Conservation (phyloP, 805 yeast genomes). For the Yarrowia hollandica region DNA sequence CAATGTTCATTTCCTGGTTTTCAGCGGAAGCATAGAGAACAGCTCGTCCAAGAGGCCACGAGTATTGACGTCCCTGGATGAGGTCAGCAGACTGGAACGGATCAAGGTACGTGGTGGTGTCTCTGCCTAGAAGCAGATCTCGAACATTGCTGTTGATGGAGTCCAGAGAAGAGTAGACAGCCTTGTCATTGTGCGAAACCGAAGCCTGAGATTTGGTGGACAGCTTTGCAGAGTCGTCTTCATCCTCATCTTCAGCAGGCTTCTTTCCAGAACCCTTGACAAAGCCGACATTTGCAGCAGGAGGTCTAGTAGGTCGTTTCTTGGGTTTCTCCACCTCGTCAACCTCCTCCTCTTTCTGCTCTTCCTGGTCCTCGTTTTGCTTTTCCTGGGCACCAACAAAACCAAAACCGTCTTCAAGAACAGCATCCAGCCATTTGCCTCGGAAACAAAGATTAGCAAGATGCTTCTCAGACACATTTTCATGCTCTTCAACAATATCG, state of each 20-base stretch:
- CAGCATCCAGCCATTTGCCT: constrained; percentile 25
- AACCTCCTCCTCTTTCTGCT: neutral
- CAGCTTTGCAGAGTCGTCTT: neutral
- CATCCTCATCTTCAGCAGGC: neutral
- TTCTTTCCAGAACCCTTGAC: constrained; percentile 10
- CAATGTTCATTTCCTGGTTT: constrained; percentile 23
- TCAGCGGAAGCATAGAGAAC: constrained; percentile 80
- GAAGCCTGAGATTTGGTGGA: neutral
- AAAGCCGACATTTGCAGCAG: neutral
- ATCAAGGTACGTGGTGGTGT: constrained; percentile 14
- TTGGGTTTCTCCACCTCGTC: neutral
- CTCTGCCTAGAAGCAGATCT: neutral
- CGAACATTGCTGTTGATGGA: neutral
- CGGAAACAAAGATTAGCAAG: constrained; percentile 24
- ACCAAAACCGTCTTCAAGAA: constrained; percentile 27
- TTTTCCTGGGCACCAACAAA: neutral
- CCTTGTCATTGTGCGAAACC: neutral
- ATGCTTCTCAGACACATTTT: neutral
- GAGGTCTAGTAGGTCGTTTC: constrained; percentile 1
- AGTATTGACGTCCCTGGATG: constrained; percentile 79
- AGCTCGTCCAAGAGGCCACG: constrained; percentile 95
- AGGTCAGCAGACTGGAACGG: constrained; percentile 82
- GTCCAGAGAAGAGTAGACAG: neutral
- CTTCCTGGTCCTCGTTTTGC: neutral
- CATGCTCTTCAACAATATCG: constrained; percentile 49